Conservation (phyloP, 73 alveolate genomes). For the Paramecium bursaria region DNA sequence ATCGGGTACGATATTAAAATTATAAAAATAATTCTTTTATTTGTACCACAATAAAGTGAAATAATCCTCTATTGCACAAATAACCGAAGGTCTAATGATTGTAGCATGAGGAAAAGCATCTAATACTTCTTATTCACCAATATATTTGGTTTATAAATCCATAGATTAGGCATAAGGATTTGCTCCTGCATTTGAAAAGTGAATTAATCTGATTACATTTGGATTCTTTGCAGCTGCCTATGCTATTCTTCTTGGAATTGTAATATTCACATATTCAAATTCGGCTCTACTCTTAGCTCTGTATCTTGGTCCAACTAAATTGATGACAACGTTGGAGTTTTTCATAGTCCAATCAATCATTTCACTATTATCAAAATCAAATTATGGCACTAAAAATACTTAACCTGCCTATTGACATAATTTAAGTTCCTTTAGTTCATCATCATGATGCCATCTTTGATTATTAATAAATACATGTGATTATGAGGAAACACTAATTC, state of each 20-base stretch:
- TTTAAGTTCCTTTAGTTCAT: conserved; percentile 64
- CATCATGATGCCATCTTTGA: conserved; percentile 56
- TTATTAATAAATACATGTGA: conserved; percentile 34
- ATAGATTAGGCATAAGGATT: conserved; percentile 63
- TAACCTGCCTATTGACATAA: conserved; percentile 59
- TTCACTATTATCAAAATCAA: conserved; percentile 70
- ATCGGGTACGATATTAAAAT: conserved; percentile 72
- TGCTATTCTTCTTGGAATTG: conserved; percentile 73
- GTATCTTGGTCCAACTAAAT: conserved; percentile 69
- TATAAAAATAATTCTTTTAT: conserved; percentile 57
- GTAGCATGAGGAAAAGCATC: conserved; percentile 75
- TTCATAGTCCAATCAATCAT: conserved; percentile 69
- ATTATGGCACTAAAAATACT: conserved; percentile 25
- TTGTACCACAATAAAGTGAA: conserved; percentile 67
- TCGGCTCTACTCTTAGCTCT: conserved; percentile 58
- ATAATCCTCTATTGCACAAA: conserved; percentile 72
- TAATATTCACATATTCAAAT: conserved; percentile 69
- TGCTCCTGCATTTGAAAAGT: conserved; percentile 76
- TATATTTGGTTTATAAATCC: conserved; percentile 69
- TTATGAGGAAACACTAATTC: conserved; percentile 67
- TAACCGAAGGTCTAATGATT: conserved; percentile 72
- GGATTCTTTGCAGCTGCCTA: conserved; percentile 75
- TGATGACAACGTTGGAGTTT: conserved; percentile 74
- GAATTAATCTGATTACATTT: conserved; percentile 71
- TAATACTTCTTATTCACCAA: conserved; percentile 76